These are phyloP conservation scores for Lactifluus piperatus DNA, from an alignment of 768 basidiomycete genomes.

Conservation along the genomic window DNA sequence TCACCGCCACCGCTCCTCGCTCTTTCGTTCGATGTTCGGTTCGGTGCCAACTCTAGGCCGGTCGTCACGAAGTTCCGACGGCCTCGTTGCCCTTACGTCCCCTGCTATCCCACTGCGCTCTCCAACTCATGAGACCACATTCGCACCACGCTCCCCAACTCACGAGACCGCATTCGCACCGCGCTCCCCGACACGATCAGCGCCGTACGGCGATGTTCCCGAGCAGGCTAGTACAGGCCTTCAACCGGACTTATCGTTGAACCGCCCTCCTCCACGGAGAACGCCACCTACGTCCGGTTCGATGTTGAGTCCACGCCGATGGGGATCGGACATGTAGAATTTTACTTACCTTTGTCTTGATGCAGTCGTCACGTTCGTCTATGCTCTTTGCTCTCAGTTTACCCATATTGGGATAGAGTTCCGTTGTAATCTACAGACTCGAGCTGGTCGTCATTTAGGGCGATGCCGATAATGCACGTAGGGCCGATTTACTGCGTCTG, in stretches of 20 bases:
- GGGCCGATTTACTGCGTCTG: background rate
- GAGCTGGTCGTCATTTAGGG: background rate
- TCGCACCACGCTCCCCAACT: constrained; percentile 20
- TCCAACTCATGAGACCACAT: constrained; percentile 19
- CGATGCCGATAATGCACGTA: background rate
- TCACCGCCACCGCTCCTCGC: constrained; percentile 41
- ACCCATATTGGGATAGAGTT: background rate
- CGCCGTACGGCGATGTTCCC: constrained; percentile 15
- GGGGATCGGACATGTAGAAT: constrained; percentile 9
- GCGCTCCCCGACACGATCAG: constrained; percentile 13
- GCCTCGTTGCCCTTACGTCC: constrained; percentile 60
- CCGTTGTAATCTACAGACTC: background rate
- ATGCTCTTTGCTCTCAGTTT: background rate
- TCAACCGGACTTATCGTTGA: constrained; percentile 20
- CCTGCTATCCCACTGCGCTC: constrained; percentile 26
- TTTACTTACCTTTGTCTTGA: background rate
- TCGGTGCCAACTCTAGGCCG: constrained; percentile 35
- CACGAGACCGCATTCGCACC: constrained; percentile 17
- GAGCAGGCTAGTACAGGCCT: constrained; percentile 13
- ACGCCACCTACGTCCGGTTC: constrained; percentile 12
- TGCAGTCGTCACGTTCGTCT: background rate
- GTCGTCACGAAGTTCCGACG: constrained; percentile 45
- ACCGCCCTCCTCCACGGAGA: constrained; percentile 20
- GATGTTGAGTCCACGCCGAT: background rate
- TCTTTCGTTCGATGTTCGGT: constrained; percentile 59